Base-by-base conservation (phyloP, 2,329 filamentous ascomycete genomes). In the Monosporascus ibericus region DNA sequence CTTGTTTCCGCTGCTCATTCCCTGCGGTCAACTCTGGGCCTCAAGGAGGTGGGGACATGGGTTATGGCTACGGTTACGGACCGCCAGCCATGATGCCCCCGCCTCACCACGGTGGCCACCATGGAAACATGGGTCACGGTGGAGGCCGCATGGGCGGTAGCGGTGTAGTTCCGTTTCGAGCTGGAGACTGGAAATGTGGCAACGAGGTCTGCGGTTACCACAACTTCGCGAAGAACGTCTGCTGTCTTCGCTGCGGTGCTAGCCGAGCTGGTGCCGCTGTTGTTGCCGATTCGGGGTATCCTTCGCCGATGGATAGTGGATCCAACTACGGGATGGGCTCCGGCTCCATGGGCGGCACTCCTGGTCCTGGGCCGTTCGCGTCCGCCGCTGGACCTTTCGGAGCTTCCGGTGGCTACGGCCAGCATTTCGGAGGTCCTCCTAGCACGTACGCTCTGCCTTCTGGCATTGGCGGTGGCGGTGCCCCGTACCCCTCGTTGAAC, bases 161-260 rank as follows among this genome's bases (percentile, higher is more conserved):
- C 61, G 88, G 88, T 51, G 87, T 91, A 47, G 94, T 99, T 44
- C 94, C 94, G 17, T 99, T 99, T 86, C 88, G 94, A 66, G 94
- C 94, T 51, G 94, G 94, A 66, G 94, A 99, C 68, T 99, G 94
- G 94, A 96, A 96, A 73, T 99, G 94, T 67, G 94, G 94, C 52
- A 94, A 94, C 59, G 94, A 99, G 67, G 91, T 92, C 38, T 99
- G 94, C 69, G 90, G 89, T 53, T 99, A 99, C 72, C 94, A 99
- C 78, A 99, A 99, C 76, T 99, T 99, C 68, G 94, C 94, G 56
- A 99, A 99, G 82, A 99, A 99, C 65, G 92, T 97, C 53, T 95
- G 90, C 73, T 99, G 94, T 72, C 83, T 99, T 57, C 89, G 94
- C 55, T 99, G 94, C 68, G 94, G 94, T 69, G 94, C 92, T 50